Conservation (phyloP, 176 grass and related monocot genomes). For the Saccharum officinarum region DNA sequence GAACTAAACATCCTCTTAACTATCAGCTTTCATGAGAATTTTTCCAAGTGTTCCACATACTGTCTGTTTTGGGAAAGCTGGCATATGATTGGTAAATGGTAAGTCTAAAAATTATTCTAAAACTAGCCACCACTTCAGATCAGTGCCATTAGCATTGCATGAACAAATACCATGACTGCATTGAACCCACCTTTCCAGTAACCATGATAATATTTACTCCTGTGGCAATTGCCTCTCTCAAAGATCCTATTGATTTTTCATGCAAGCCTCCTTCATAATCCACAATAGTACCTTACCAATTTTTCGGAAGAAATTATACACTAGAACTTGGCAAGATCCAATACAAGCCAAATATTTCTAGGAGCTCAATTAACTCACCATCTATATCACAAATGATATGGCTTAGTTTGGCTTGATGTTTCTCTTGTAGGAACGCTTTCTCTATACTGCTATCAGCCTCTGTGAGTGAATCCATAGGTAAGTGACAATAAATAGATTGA, state of each 20-base stretch:
- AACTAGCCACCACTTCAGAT: neutral
- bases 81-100: neutral
- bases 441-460: slow-evolving; percentile 48
- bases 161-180: slow-evolving; percentile 22
- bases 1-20: slow-evolving; percentile 7
- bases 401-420: slow-evolving; percentile 57
- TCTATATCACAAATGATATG: slow-evolving; percentile 91
- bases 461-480: slow-evolving; percentile 27
- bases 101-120: neutral
- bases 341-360: slow-evolving; percentile 14
- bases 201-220: slow-evolving; percentile 69
- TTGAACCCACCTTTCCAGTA: slow-evolving; percentile 71
- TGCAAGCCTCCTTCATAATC: slow-evolving; percentile 48
- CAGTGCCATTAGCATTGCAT: slow-evolving; percentile 15
- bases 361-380: slow-evolving; percentile 55
- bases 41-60: neutral
- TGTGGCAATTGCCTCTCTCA: slow-evolving; percentile 62
- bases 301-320: slow-evolving; percentile 34
- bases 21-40: slow-evolving; percentile 11
- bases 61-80: neutral
- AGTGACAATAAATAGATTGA: slow-evolving; percentile 3
- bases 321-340: slow-evolving; percentile 30
- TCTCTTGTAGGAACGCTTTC: slow-evolving; percentile 32
- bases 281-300: slow-evolving; percentile 58
- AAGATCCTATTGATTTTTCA: slow-evolving; percentile 51